Evolutionary conservation across 805 yeast species (phyloP).

Genomic region (Saturnispora galanensis): DNA sequence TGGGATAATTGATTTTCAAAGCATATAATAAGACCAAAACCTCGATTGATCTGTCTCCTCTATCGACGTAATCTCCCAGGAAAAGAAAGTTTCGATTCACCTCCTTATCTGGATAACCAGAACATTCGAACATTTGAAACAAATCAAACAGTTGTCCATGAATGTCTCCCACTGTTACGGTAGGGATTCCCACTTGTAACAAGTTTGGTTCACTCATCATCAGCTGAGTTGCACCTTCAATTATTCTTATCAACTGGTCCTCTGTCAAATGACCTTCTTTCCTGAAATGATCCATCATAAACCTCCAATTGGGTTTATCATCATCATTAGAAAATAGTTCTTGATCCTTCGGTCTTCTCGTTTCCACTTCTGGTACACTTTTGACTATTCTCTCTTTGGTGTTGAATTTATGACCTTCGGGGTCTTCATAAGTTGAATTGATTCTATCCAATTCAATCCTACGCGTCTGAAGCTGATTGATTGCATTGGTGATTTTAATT

Average conservation of each 20-base stretch:
- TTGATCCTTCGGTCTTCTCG: conserved; percentile 48
- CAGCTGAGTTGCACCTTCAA: conserved; percentile 51
- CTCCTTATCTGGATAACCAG: conserved; percentile 64
- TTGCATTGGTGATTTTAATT: conserved; percentile 6
- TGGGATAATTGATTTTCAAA: conserved; percentile 66
- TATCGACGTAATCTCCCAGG: conserved; percentile 90
- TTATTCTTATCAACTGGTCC: conserved; percentile 57
- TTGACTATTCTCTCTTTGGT: conserved; percentile 48
- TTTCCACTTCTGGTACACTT: conserved; percentile 56
- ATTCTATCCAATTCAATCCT: neutral
- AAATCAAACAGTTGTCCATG: conserved; percentile 96
- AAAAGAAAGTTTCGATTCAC: conserved; percentile 67
- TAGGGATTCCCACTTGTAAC: conserved; percentile 77
- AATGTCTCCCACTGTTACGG: conserved; percentile 91
- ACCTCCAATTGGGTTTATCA: conserved; percentile 63
- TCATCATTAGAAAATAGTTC: conserved; percentile 49
- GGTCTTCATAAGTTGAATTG: conserved; percentile 2
- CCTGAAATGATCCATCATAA: conserved; percentile 63
- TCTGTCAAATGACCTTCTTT: conserved; percentile 73
- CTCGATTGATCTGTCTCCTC: conserved; percentile 90
- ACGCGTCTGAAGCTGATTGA: neutral
- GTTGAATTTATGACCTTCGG: conserved; percentile 39
- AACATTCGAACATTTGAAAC: conserved; percentile 82
- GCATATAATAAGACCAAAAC: conserved; percentile 69
- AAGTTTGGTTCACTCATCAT: conserved; percentile 69